Base-by-base conservation (phyloP, 176 grass and related monocot genomes). In the Pontederia crassipes region DNA sequence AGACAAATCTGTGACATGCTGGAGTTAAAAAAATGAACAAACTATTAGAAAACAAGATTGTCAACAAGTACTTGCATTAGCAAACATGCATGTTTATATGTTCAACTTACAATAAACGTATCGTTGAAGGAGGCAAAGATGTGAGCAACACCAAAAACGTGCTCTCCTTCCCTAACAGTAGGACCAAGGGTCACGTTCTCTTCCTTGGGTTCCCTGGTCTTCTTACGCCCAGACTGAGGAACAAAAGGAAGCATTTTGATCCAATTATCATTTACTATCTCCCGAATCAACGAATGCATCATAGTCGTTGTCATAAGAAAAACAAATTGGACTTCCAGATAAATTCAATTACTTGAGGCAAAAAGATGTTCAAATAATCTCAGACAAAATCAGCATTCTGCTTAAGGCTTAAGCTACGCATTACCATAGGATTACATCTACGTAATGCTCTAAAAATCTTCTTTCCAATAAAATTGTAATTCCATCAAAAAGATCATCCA, bases 91-190 rank as follows among this genome's bases (percentile, higher is more conserved):
- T 1, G 5, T 15, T 2, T 40, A 16, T 8, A 11, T 46, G 49
- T 11, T 7, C 17, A 14, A 55, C 74, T 81, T 72, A 93, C 84
- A 68, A 93, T 84, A 27, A 93, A 93, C 9, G 84, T 93, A 57
- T 93, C 89, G 14, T 93, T 93, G 80, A 93, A 93, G 11, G 88
- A 93, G 12, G 83, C 88, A 59, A 81, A 93, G 70, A 93, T 79
- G 58, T 65, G 88, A 15, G 83, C 88, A 35, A 93, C 83, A 46
- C 88, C 80, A 63, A 93, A 84, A 15, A 68, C 88, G 28, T 84
- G 52, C 71, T 93, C 84, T 1, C 89, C 89, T 28, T 93, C 89
- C 28, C 89, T 83, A 13, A 87, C 84, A 8, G 89, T 27, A 0
- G 89, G 89, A 0, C 84, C 89, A 57, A 93, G 83, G 9, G 88